Base-by-base conservation (phyloP, 768 basidiomycete genomes). In the Roridomyces roridus region DNA sequence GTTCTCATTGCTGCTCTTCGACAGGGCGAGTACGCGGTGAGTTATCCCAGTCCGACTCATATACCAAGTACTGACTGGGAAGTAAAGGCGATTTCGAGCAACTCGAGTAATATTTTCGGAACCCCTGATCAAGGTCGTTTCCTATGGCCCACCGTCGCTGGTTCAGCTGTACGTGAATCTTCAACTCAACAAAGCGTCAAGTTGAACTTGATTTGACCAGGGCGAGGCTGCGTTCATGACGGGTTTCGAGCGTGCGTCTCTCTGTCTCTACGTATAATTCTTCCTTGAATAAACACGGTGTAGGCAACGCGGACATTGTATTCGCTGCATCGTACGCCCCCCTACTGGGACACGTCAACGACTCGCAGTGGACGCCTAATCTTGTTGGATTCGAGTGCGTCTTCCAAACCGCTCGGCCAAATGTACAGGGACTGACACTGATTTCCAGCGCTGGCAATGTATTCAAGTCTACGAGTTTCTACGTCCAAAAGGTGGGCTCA, bases 161-260 rank as follows among this genome's bases (percentile, higher is more conserved):
- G n/a, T 20, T 5, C 18, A 29, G 36, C 25, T 9, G n/a, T 46
- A 21, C 11, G 12, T 37, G 4, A 36, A 41, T 18, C 5, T n/a
- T n/a, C n/a, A 39, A 40, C 23, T 11, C 18, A 10, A 20, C 26
- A 6, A n/a, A 47, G 1, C 14, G 20, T 11, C 3, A 18, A 23
- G 1, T 35, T 43, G 31, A n/a, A 10, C 11, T 11, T 24, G 83
- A 83, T 80, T 54, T 70, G 84, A 40, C 72, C 77, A 6, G 31
- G 81, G 78, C 17, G 87, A 88, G 64, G 87, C 86, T 1, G 83
- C 83, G 1, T 89, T 82, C 64, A 87, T 87, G 86, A 88, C 82
- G 0, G 86, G 87, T 2, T 63, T 88, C 4, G 86, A 89, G 66
- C 65, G 77, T 29, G 75, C 74, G 50, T 71, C 65, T 47, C 72